Conservation (phyloP, 352 stramenopile genomes). For the Globisporangium lucens region DNA sequence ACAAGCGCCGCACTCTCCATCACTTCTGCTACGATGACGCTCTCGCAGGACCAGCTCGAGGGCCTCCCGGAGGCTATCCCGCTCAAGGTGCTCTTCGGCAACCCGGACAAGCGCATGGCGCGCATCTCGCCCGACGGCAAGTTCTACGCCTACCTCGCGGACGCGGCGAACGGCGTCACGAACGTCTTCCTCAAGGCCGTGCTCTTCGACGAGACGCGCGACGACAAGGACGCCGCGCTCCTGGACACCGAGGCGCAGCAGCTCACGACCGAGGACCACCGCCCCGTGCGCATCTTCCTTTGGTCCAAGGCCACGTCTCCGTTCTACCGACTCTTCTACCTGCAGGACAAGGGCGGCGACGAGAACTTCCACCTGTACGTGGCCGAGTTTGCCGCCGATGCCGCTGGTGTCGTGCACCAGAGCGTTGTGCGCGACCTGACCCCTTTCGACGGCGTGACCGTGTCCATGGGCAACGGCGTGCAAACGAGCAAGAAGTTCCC, state of each 20-base stretch:
- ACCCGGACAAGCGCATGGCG: slow-evolving; percentile 40
- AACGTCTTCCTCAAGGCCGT: slow-evolving; percentile 47
- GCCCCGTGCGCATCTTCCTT: slow-evolving; percentile 35
- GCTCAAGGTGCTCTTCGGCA: slow-evolving; percentile 45
- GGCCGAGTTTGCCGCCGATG: slow-evolving; percentile 34
- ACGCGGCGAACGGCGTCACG: slow-evolving; percentile 33
- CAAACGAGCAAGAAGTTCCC: slow-evolving; percentile 25
- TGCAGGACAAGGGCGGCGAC: slow-evolving; percentile 41
- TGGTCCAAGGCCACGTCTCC: slow-evolving; percentile 30
- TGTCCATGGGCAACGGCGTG: slow-evolving; percentile 22
- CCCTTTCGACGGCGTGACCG: slow-evolving; percentile 32
- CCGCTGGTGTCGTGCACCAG: slow-evolving; percentile 16
- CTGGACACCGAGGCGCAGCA: slow-evolving; percentile 26
- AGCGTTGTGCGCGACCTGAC: slow-evolving; percentile 35
- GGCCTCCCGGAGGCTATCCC: slow-evolving; percentile 34
- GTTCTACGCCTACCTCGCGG: slow-evolving; percentile 46
- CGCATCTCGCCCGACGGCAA: slow-evolving; percentile 43
- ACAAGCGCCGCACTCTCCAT: not conserved
- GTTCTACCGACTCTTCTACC: slow-evolving; percentile 31
- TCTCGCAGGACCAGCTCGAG: slow-evolving; percentile 15
- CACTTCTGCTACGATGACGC: slow-evolving; percentile 3
- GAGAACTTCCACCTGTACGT: slow-evolving; percentile 48
- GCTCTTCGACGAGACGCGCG: slow-evolving; percentile 17
- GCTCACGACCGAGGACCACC: slow-evolving; percentile 36
- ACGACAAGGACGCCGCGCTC: slow-evolving; percentile 27